These are phyloP conservation scores for Boletus tomentosulus DNA, from an alignment of 768 basidiomycete genomes.

Conservation along the genomic window DNA sequence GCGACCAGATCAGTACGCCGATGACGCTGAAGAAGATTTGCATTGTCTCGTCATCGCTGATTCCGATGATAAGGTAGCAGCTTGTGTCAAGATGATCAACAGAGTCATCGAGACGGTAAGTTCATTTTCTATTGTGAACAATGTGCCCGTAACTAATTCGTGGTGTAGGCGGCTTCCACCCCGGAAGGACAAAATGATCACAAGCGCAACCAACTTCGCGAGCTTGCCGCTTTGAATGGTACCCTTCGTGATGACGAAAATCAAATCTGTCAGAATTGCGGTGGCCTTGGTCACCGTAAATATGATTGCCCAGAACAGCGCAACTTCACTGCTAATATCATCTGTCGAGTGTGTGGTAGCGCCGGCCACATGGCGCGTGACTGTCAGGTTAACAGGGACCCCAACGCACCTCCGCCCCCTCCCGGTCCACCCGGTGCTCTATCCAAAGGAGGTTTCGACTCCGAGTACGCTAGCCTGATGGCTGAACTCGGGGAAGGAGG, in stretches of 20 bases:
- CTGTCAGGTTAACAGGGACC: conserved; percentile 91
- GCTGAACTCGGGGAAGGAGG: conserved; percentile 91
- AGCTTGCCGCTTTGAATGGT: conserved; percentile 95
- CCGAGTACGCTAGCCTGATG: conserved; percentile 96
- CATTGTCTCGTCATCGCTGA: conserved; percentile 97
- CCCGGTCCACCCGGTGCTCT: conserved; percentile 32
- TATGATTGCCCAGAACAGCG: conserved; percentile 98
- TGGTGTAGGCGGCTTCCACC: conserved; percentile 85
- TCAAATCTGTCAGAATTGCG: conserved; percentile 97
- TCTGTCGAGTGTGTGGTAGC: conserved; percentile 97
- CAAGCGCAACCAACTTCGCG: conserved; percentile 97
- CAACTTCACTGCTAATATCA: conserved; percentile 99
- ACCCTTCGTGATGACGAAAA: conserved; percentile 99
- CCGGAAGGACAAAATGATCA: conserved; percentile 99
- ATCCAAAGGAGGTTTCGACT: conserved; percentile 83
- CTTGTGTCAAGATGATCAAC: conserved; percentile 95
- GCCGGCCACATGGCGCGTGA: conserved; percentile 99
- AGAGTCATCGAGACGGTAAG: conserved; percentile 95
- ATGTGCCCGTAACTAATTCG: background rate
- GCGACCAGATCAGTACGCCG: conserved; percentile 88
- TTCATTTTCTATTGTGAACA: conserved; percentile 6
- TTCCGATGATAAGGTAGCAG: conserved; percentile 82
- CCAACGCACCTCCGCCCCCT: conserved; percentile 62
- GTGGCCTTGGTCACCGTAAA: conserved; percentile 92
- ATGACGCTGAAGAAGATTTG: conserved; percentile 97